Evolutionary conservation across 2,329 filamentous ascomycete species (phyloP), one percentile per base, ranked within the genome.

Genomic region (Phoma herbarum): DNA sequence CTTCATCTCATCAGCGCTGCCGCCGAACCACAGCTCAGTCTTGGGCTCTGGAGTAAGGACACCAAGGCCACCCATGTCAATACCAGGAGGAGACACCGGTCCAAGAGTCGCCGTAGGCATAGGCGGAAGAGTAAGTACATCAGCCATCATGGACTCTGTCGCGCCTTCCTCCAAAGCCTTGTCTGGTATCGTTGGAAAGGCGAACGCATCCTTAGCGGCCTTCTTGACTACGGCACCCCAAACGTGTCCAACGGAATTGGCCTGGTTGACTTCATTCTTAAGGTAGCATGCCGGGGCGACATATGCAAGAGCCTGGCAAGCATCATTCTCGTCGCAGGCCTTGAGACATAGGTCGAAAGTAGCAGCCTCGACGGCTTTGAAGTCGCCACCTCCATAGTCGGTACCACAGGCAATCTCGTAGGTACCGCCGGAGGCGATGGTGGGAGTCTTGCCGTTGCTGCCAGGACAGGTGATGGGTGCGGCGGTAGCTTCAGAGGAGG

Each of bases 31-130:
- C 14, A 57, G 10, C n/a, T 37, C 47, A 8, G 54, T 52, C 14
- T 52, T 50, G 18, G 29, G 10, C 7, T 52, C 54, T 9, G 54
- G 47, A 20, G 54, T 52, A n/a, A 57, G 47, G 3, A 57, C 54
- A 47, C 47, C 54, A 1, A 57, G 47, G n/a, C 54, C 54, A 14
- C 54, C 54, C 54, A 57, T 57, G n/a, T 57, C 28, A n/a, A 57
- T 33, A 16, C 54, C 54, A 37, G 54, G 54, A 23, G 54, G 54
- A 2, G 54, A 47, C 1, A 57, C 47, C 7, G 47, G 54, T 7
- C 54, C 54, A 5, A 57, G 48, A 5, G 54, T 57, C 16, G 54
- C 54, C n/a, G 51, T 22, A 18, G 54, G 54, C 31, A 48, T 48
- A 11, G 47, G 51, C 9, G 54, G 48, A n/a, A 57, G 54, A 11